phyloP scores from a whole-genome alignment of 345 rosid species.

The Alliaria petiolata region DNA sequence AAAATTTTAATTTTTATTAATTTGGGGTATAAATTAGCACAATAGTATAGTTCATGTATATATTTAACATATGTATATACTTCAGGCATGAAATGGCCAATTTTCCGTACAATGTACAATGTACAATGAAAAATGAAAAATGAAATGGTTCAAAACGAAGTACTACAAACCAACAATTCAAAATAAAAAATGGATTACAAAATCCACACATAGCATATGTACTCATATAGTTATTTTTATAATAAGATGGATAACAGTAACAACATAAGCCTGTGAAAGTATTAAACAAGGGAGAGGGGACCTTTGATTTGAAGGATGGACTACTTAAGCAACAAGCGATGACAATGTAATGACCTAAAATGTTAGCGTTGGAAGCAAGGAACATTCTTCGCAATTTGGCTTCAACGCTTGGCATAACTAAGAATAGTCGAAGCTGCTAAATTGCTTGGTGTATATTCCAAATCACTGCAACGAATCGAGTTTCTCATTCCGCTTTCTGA shows the following conservation, averaged over 20 bases:
- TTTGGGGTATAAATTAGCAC: too few relatives aligned
- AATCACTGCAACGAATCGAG: conserved; percentile 12
- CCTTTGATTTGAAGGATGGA: neutral
- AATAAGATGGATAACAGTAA: neutral
- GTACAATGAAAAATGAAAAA: too few relatives aligned
- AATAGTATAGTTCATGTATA: too few relatives aligned
- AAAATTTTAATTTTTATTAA: too few relatives aligned
- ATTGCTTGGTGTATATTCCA: conserved; percentile 49
- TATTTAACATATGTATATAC: too few relatives aligned
- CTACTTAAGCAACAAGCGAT: neutral
- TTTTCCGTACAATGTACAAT: too few relatives aligned
- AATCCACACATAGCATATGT: too few relatives aligned
- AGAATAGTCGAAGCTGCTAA: conserved; percentile 71
- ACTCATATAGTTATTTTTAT: too few relatives aligned
- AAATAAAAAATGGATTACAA: too few relatives aligned
- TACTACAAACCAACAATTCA: too few relatives aligned
- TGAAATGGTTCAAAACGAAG: too few relatives aligned
- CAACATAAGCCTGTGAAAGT: neutral
- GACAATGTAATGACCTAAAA: neutral
- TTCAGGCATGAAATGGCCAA: too few relatives aligned
- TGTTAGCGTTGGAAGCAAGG: neutral
- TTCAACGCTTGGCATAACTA: conserved; percentile 36
- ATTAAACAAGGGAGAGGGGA: neutral
- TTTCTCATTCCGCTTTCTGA: conserved; percentile 14
- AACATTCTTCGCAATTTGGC: neutral